Conservation (phyloP, 192 early-diverging fungal species). For the Piromyces sp. region DNA sequence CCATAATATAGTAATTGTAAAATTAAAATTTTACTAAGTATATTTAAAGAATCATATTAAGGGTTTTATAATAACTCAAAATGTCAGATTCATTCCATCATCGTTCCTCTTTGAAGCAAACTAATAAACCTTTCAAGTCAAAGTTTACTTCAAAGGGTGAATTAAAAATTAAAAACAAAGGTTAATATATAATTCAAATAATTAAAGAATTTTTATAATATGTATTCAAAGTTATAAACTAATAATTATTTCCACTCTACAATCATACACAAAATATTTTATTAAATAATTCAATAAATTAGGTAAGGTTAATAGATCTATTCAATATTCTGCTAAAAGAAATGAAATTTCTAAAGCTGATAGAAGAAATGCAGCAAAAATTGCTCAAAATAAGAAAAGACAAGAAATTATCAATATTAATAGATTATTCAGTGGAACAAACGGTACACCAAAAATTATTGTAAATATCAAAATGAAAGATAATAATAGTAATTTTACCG, state of each 20-base stretch:
- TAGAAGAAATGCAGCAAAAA: conserved; percentile 61
- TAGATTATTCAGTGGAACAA: conserved; percentile 66
- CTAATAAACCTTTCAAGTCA: conserved; percentile 94
- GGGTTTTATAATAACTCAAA: neutral
- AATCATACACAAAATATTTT: no score
- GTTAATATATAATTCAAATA: conserved; percentile 6
- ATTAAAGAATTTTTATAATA: no score
- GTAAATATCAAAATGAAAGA: conserved; percentile 8
- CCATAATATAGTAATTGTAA: no score
- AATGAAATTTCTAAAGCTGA: conserved; percentile 37
- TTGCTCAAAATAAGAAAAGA: conserved; percentile 67
- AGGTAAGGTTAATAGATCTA: conserved; percentile 54
- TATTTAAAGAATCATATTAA: neutral
- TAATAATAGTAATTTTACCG: no score
- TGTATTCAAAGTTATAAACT: no score
- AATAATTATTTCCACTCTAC: no score
- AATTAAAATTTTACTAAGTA: no score
- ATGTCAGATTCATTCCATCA: conserved; percentile 22
- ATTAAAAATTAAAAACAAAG: conserved; percentile 63
- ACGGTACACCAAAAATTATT: conserved; percentile 75
- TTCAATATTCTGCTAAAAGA: conserved; percentile 4
- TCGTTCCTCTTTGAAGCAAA: conserved; percentile 67
- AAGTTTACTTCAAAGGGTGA: conserved; percentile 69
- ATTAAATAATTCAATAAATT: no score
- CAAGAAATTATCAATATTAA: conserved; percentile 45